Conservation (phyloP, 305 asterid species). For the Fraxinus dipetala region DNA sequence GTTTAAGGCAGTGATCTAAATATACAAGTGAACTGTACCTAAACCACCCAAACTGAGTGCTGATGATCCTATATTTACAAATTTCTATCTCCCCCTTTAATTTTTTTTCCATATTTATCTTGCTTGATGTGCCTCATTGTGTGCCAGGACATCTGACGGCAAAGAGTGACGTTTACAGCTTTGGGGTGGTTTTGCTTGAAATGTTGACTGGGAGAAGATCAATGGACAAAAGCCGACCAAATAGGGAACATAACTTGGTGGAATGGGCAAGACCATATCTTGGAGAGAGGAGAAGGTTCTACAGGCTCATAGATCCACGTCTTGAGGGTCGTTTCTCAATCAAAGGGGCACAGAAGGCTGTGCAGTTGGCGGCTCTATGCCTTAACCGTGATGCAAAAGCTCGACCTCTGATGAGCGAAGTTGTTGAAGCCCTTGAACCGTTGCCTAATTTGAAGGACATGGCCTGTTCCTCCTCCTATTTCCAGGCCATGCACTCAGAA, state of each 20-base stretch:
- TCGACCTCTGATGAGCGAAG: slow-evolving; percentile 78
- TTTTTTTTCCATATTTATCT: not conserved
- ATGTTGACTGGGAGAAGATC: slow-evolving; percentile 61
- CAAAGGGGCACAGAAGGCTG: slow-evolving; percentile 58
- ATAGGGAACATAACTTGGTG: slow-evolving; percentile 65
- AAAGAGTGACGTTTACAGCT: slow-evolving; percentile 80
- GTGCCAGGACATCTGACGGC: slow-evolving; percentile 70
- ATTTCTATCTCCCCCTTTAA: not conserved
- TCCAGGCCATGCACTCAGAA: slow-evolving; percentile 53
- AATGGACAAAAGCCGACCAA: slow-evolving; percentile 62
- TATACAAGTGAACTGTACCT: not conserved
- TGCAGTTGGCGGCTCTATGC: slow-evolving; percentile 70
- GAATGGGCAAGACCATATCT: slow-evolving; percentile 70
- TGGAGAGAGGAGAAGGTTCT: slow-evolving; percentile 54
- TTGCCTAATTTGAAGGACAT: slow-evolving; percentile 59
- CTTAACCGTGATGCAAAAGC: slow-evolving; percentile 66
- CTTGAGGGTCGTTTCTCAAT: slow-evolving; percentile 73
- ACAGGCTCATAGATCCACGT: slow-evolving; percentile 57
- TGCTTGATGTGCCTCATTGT: slow-evolving; percentile 1
- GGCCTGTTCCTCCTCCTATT: slow-evolving; percentile 60
- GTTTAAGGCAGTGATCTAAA: not conserved
- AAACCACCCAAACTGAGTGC: not conserved
- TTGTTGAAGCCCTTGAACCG: slow-evolving; percentile 64
- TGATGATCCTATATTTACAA: not conserved
- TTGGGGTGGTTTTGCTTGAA: slow-evolving; percentile 78